Evolutionary conservation across 371 early-diverging fungal genomes (phyloP), one percentile per base, ranked within the genome.

Genomic region (Choanephora cucurbitarum): DNA sequence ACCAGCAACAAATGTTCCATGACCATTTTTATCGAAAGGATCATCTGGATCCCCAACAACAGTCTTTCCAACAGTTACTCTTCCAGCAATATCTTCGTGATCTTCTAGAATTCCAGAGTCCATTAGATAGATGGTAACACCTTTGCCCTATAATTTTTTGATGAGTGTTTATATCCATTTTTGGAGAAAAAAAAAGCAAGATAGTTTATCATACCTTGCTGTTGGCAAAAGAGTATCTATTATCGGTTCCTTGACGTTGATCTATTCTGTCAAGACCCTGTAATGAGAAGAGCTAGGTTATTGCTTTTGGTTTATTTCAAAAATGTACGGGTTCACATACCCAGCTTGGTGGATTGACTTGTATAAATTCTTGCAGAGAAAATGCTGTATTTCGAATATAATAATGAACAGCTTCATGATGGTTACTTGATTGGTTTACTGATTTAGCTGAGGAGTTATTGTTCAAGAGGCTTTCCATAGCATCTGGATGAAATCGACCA

Each of bases 1-100:
- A 44, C 87, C 86, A 21, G 85, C 83, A 23, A 80, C 82, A 64
- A 83, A 86, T n/a, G 87, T 88, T 45, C 81, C 75, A 52, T 75
- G 75, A 1, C 75, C 75, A 58, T 79, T 65, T 1, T 32, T 10
- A 53, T 75, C 76, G 1, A 43, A 50, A 21, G 62, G 52, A 18
- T 72, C 53, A 24, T 53, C 54, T 11, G 44, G 49, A 42, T 69
- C 64, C 9, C 68, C 64, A 11, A 69, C 66, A 8, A 72, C 48
- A 2, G 73, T 71, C 44, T 64, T 61, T 14, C 76, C 76, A 40
- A 65, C 22, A 46, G 48, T 58, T 1, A 67, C 62, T 43, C 79
- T 53, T 18, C 71, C 75, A 22, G 62, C 55, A 22, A 78, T 60
- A 43, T 78, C 79, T 18, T 52, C 49, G 46, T 78, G 75, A 40